phyloP scores from a whole-genome alignment of 331 rosid species.

The Ulmus americana region DNA sequence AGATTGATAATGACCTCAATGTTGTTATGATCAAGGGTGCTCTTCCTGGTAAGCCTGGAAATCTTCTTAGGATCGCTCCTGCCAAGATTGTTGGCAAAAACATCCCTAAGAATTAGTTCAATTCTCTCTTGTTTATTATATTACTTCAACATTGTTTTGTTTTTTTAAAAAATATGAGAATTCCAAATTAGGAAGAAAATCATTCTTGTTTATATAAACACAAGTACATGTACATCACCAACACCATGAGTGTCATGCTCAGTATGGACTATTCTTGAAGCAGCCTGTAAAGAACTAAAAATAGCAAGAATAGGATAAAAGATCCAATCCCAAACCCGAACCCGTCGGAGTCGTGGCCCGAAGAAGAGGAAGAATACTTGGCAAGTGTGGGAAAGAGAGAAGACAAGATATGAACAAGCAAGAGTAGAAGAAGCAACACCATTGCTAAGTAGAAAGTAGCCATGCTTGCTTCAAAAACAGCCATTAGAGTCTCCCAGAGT shows the following conservation, averaged over 20 bases:
- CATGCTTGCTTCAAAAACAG: constrained; percentile 7
- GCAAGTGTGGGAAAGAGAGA: constrained; percentile 12
- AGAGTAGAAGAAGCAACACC: constrained; percentile 18
- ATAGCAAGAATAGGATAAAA: constrained; percentile 18
- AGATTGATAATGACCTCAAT: constrained; percentile 77
- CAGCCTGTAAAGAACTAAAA: constrained; percentile 21
- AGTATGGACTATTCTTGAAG: constrained; percentile 3
- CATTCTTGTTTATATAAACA: too few relatives aligned
- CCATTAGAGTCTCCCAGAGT: constrained; percentile 15
- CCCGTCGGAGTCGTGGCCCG: constrained; percentile 7
- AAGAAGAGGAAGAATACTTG: neutral
- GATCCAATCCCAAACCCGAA: constrained; percentile 22
- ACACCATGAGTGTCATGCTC: too few relatives aligned
- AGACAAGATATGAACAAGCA: constrained; percentile 5
- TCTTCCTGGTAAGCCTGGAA: constrained; percentile 92
- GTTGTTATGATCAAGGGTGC: constrained; percentile 90
- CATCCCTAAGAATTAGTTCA: constrained; percentile 66
- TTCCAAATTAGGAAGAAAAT: too few relatives aligned
- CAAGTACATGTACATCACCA: too few relatives aligned
- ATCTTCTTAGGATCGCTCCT: constrained; percentile 77
- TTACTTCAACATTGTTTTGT: neutral
- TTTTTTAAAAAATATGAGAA: too few relatives aligned
- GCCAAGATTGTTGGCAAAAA: constrained; percentile 94
- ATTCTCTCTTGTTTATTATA: neutral
- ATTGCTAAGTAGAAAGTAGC: constrained; percentile 9